These are phyloP conservation scores for Tylopilus intermedius DNA, from an alignment of 768 basidiomycete genomes.

Conservation along the genomic window DNA sequence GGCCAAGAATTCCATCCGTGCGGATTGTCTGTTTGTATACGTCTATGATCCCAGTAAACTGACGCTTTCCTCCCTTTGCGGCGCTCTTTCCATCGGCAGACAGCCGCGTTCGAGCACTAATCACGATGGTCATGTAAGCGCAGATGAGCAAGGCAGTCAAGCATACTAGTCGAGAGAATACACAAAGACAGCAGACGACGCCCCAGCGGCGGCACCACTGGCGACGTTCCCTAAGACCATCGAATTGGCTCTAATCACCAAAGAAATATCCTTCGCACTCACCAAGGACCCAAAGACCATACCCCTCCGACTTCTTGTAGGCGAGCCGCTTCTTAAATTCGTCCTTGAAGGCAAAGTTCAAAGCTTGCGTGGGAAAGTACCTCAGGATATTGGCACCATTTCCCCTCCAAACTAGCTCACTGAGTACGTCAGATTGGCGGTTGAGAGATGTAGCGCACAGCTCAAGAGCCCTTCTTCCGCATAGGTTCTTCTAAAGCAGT, in stretches of 20 bases:
- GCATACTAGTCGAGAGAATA: constrained; percentile 43
- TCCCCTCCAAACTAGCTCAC: constrained; percentile 38
- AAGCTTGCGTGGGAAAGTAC: constrained; percentile 44
- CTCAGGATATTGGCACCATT: constrained; percentile 41
- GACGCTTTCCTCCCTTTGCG: constrained; percentile 35
- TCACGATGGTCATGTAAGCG: not conserved
- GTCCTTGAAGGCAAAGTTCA: constrained; percentile 48
- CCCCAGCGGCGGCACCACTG: constrained; percentile 42
- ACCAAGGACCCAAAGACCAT: constrained; percentile 35
- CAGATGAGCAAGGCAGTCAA: not conserved
- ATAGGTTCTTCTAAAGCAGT: constrained; percentile 33
- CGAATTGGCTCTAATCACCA: not conserved
- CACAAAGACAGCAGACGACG: constrained; percentile 38
- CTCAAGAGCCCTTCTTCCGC: constrained; percentile 34
- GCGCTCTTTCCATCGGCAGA: constrained; percentile 37
- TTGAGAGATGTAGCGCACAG: constrained; percentile 25
- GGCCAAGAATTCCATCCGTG: constrained; percentile 37
- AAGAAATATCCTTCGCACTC: not conserved
- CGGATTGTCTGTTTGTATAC: constrained; percentile 41
- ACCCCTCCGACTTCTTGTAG: constrained; percentile 35
- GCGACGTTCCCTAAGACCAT: constrained; percentile 34
- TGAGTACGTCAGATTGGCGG: constrained; percentile 2
- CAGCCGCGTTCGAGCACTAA: constrained; percentile 39
- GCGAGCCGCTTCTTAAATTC: constrained; percentile 36
- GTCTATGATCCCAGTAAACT: constrained; percentile 39